Evolutionary conservation across 192 early-diverging fungal species (phyloP), one percentile per base, ranked within the genome.

Genomic region (Dissophora globulifera): DNA sequence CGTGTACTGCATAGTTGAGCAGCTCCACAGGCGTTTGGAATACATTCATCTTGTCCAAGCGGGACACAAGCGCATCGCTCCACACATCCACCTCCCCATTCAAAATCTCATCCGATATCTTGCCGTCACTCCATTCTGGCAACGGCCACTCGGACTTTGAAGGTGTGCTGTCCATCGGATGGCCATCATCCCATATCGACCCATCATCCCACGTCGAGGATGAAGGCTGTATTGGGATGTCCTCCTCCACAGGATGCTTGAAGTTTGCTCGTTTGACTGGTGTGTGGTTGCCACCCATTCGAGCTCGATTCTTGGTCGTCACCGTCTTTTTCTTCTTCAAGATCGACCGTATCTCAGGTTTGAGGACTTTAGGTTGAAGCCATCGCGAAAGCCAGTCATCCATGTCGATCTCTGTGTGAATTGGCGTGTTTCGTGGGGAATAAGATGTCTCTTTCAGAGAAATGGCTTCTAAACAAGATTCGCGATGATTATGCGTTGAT

Each of bases 361-460:
- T 19, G 9, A 46, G 31, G 43, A 60, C 15, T 16, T 20, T 32
- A 4, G 53, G 55, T 26, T 33, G 16, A 26, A 50, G 51, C n/a
- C 56, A 50, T 25, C 51, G 50, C 15, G 52, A 40, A 6, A 69
- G 29, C 67, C 67, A 69, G 8, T 52, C 57, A 35, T 69, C 67
- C 19, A 45, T 61, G 10, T 4, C 20, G 17, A 69, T 59, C 3
- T 19, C 32, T 10, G 10, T 0, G 26, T 62, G 60, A 4, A 71
- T 47, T 5, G 53, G 60, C 12, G 47, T 17, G 13, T 0, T 15
- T 8, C 46, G 52, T 8, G 59, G 26, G 9, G 25, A 19, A 33
- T 57, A 71, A 16, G 22, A 43, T 32, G 27, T 38, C 10, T 56
- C 33, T 1, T 29, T 19, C 52, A 71, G 12, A 12, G 22, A 33